phyloP scores from a whole-genome alignment of 2,329 filamentous ascomycete genomes.

The Periconia macrospinosa region DNA sequence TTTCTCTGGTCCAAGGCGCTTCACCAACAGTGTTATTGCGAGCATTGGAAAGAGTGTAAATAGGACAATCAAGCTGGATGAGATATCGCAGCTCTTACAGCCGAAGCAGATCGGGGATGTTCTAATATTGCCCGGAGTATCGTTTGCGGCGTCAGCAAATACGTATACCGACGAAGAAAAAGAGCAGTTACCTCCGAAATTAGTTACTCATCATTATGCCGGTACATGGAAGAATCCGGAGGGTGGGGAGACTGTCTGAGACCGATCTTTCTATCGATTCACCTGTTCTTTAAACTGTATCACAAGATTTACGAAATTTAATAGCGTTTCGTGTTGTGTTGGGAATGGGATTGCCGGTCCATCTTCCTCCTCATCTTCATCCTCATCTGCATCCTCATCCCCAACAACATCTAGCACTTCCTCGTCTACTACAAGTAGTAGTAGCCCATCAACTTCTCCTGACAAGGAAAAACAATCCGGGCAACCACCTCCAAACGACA shows the following conservation, averaged over 20 bases:
- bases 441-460: too few species aligned
- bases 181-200: conserved; percentile 10
- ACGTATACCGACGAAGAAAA: conserved; percentile 10
- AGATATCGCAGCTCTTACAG: conserved; percentile 22
- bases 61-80: conserved; percentile 11
- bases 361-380: too few species aligned
- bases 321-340: too few species aligned
- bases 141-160: conserved; percentile 18
- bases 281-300: too few species aligned
- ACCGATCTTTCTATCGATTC: too few species aligned
- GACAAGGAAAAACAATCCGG: too few species aligned
- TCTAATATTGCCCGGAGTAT: conserved; percentile 19
- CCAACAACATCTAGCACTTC: too few species aligned
- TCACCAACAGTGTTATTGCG: conserved; percentile 26
- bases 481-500: too few species aligned
- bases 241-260: conserved; percentile 15
- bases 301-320: too few species aligned
- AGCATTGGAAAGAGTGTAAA: conserved; percentile 23
- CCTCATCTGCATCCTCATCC: too few species aligned
- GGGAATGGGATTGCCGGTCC: too few species aligned
- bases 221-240: conserved; percentile 24
- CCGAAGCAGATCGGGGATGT: conserved; percentile 36
- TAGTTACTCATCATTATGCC: conserved; percentile 22
- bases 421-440: too few species aligned
- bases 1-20: conserved; percentile 28